Percentiles rank a stretch among this genome's conserved stretches.
phyloP scores from a whole-genome alignment of 352 stramenopile species.

The Pythium sukuiense region DNA sequence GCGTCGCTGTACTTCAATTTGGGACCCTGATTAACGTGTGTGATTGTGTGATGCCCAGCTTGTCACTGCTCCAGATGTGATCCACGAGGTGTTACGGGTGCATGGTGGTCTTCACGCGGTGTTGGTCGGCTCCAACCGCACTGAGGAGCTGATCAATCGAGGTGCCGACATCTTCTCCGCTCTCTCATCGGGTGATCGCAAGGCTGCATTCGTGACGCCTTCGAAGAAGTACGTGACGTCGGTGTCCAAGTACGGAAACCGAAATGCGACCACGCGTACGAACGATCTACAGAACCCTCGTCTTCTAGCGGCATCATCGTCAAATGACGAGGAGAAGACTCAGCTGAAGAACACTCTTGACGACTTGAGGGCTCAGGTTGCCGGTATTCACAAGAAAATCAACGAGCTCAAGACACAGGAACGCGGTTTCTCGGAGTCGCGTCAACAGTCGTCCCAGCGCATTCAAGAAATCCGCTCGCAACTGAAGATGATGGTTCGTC shows the following conservation, averaged over 20 bases:
- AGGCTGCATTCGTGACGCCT: slow-evolving; percentile 76
- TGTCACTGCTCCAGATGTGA: slow-evolving; percentile 77
- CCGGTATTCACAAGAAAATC: slow-evolving; percentile 66
- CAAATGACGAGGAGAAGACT: slow-evolving; percentile 75
- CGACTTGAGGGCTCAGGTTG: slow-evolving; percentile 36
- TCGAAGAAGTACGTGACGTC: slow-evolving; percentile 88
- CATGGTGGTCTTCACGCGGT: slow-evolving; percentile 80
- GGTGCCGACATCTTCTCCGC: slow-evolving; percentile 62
- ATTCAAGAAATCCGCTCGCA: slow-evolving; percentile 73
- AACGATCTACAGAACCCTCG: slow-evolving; percentile 75
- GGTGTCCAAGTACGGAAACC: slow-evolving; percentile 85
- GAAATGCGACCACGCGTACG: slow-evolving; percentile 82
- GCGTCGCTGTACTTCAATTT: neutral
- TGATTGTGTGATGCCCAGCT: slow-evolving; percentile 34
- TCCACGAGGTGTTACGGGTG: slow-evolving; percentile 72
- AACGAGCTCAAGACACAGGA: slow-evolving; percentile 64
- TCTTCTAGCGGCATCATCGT: slow-evolving; percentile 65
- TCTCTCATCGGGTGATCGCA: slow-evolving; percentile 56
- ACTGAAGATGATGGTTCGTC: slow-evolving; percentile 63
- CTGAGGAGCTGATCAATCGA: slow-evolving; percentile 77
- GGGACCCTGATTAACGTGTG: neutral
- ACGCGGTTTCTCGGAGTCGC: slow-evolving; percentile 54
- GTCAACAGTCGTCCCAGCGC: slow-evolving; percentile 52
- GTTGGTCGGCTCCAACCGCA: slow-evolving; percentile 67
- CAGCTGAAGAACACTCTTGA: slow-evolving; percentile 59